Conservation (phyloP, 139 green algal species). For the Astrephomene gubernaculifera region DNA sequence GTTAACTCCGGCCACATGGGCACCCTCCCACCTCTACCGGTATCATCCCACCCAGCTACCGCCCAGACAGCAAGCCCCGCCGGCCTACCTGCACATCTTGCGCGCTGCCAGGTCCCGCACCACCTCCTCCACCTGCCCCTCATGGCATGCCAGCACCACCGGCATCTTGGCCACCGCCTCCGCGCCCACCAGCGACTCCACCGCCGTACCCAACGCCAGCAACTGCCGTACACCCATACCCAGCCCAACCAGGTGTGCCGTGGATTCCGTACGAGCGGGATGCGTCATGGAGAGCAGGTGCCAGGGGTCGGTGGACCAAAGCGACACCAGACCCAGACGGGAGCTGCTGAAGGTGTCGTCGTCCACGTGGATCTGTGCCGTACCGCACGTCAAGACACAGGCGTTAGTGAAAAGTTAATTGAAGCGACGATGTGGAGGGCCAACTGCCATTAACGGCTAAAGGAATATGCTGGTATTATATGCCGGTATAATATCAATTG, state of each 20-base stretch:
- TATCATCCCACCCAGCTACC: background rate
- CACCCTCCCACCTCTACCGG: too few relatives aligned
- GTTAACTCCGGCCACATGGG: too few relatives aligned
- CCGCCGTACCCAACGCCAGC: slow-evolving; percentile 27
- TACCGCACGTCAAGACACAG: too few relatives aligned
- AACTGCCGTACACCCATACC: slow-evolving; percentile 37
- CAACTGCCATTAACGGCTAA: too few relatives aligned
- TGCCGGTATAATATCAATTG: too few relatives aligned
- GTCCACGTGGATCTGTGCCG: slow-evolving; percentile 34
- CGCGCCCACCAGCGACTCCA: slow-evolving; percentile 20
- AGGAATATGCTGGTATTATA: too few relatives aligned
- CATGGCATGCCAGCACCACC: slow-evolving; percentile 30
- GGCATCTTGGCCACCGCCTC: slow-evolving; percentile 11
- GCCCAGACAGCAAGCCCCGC: too few relatives aligned
- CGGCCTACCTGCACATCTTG: slow-evolving; percentile 28
- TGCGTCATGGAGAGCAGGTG: slow-evolving; percentile 21
- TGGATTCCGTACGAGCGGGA: slow-evolving; percentile 18
- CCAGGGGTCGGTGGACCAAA: slow-evolving; percentile 34
- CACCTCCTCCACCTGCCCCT: slow-evolving; percentile 37
- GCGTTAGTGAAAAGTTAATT: too few relatives aligned
- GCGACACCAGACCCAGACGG: background rate
- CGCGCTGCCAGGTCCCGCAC: slow-evolving; percentile 4
- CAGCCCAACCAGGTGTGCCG: slow-evolving; percentile 30
- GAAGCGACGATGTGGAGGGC: too few relatives aligned
- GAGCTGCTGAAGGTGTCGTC: slow-evolving; percentile 16